Base-by-base conservation (phyloP, 371 early-diverging fungal species). In the Mortierella sp. region DNA sequence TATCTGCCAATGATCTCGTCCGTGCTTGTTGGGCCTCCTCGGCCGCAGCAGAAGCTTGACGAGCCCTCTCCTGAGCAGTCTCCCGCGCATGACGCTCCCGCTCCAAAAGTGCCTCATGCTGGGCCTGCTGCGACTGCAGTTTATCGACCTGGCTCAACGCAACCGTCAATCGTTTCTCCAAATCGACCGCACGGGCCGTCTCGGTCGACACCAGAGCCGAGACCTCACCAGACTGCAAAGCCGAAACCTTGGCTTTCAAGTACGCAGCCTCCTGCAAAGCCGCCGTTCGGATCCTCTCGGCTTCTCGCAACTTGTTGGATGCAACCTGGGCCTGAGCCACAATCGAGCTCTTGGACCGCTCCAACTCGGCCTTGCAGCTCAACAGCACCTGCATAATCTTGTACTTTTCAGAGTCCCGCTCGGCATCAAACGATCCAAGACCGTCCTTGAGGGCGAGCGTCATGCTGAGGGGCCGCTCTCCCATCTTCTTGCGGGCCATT, bases 241-340 rank as follows among this genome's bases (percentile, higher is more conserved):
- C 89, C 70, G 64, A 86, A 50, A 69, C 87, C 86, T 91, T 91
- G 14, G 88, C 87, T 69, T 90, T 90, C 64, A 90, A 87, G 40
- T 91, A 91, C 0, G 90, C 91, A 0, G 91, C 90, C 52, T 91
- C 91, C 68, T 91, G 90, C 39, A 91, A 74, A 0, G 91, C 91
- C 10, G 90, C 90, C 0, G 89, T 89, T 11, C 90, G 86, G 72
- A 89, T 85, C n/a, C 88, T 80, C 73, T 91, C 91, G 4, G 90
- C 89, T 58, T 90, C 88, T 10, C 71, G 67, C 9, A 90, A 79
- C 58, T 87, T 88, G 45, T 87, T 85, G 11, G 90, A 89, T 31
- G 89, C 87, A 5, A 74, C 66, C 29, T 82, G 82, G 4, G 82
- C 82, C 44, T 82, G 82, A 2, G 77, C 68, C 1, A 77, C 82